Base-by-base conservation (phyloP, 495 filamentous ascomycete genomes). In the Hamigera avellanea region DNA sequence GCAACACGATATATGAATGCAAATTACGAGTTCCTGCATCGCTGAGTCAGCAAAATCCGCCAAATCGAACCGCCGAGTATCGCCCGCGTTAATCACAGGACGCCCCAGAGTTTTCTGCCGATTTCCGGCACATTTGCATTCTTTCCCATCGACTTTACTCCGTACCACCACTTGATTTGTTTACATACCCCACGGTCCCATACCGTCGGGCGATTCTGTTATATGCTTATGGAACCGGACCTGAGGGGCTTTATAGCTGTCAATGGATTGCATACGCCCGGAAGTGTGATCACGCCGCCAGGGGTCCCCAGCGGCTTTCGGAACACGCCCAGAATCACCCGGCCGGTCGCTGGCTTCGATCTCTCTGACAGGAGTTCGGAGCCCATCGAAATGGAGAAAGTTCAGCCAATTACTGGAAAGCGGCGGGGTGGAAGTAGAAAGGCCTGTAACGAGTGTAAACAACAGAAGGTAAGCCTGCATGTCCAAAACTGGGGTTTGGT, bases 381-480 rank as follows among this genome's bases (percentile, higher is more conserved):
- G 33, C 46, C 56, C 41, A 52, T 56, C 41, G 53, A 51, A 32
- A 62, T 59, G 62, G 59, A 63, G 43, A 65, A 64, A 53, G 45
- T 53, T 40, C 59, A 57, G 50, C 61, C 61, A 44, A 50, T 62
- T 46, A 60, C 58, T 19, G 56, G 61, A 39, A 68, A 68, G 45
- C 62, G 64, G 46, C 57, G 64, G 44, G 64, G 64, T 42, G 64
- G 64, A 14, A 63, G 59, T 53, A 49, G 64, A 17, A 66, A 66
- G 45, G 64, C 64, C 19, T 68, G 64, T 54, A 68, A 68, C 31
- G 62, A 66, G 46, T 68, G 64, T 56, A 66, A 66, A 37, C 64
- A 68, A 50, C 64, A 68, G 43, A 66, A 66, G 62, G 64, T 66
- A 47, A 45, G 53, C 42, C 9, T 17, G 28, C 14, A n/a, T n/a